Percentiles rank a stretch among this genome's conserved stretches.
These are phyloP conservation scores for Populus hybrid DNA, from an alignment of 441 rosid species.

Conservation along the genomic window DNA sequence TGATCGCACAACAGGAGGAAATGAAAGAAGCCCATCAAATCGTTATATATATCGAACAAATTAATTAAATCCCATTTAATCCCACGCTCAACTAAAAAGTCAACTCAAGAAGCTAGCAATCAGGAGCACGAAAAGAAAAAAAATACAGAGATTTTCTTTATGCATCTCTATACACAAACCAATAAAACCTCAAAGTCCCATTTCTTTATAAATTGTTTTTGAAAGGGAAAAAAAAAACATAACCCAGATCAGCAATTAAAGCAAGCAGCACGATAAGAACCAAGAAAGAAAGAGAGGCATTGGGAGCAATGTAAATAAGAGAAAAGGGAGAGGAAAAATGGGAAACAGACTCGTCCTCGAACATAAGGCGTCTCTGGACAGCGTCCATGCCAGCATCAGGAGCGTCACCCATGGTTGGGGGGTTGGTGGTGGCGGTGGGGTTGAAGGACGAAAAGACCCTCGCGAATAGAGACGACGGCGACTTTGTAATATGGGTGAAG, in stretches of 20 bases:
- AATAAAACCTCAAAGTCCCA: background rate
- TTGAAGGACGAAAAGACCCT: conserved; percentile 30
- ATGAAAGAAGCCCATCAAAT: background rate
- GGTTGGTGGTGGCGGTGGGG: conserved; percentile 18
- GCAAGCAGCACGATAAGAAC: background rate
- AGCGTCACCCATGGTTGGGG: conserved; percentile 47
- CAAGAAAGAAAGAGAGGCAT: background rate
- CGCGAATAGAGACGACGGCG: background rate
- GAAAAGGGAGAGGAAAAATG: background rate
- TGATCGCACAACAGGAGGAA: background rate
- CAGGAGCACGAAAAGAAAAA: background rate
- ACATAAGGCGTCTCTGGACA: conserved; percentile 97
- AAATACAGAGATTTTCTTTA: background rate
- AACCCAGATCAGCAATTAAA: background rate
- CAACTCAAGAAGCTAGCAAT: background rate
- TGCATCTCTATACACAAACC: background rate
- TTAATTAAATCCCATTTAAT: background rate
- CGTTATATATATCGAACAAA: background rate
- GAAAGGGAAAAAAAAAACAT: background rate
- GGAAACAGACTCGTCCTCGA: conserved; percentile 80
- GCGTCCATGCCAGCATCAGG: conserved; percentile 90
- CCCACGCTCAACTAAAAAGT: background rate
- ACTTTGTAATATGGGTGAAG: background rate
- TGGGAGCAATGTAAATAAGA: background rate
- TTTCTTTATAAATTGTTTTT: background rate